phyloP scores from a whole-genome alignment of 116 monocot species.

The Trichopus zeylanicus region DNA sequence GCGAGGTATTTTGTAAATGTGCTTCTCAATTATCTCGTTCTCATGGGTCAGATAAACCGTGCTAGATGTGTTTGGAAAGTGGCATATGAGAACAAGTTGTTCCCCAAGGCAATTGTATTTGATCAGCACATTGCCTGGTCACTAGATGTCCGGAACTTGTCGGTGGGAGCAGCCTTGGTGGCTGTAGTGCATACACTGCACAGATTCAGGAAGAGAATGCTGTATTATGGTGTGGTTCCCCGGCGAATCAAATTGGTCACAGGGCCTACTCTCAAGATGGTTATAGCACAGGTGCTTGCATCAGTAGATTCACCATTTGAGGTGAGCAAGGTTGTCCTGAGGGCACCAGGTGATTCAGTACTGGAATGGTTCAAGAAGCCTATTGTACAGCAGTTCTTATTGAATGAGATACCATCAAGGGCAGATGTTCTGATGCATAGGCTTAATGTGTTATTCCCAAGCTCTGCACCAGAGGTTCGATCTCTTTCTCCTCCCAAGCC shows the following conservation, averaged over 20 bases:
- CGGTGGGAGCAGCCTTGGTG: slow-evolving; percentile 83
- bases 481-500: slow-evolving; percentile 33
- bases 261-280: slow-evolving; percentile 80
- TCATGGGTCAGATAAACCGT: slow-evolving; percentile 95
- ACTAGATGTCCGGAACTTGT: slow-evolving; percentile 74
- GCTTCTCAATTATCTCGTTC: slow-evolving; percentile 79
- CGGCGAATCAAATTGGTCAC: slow-evolving; percentile 88
- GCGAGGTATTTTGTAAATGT: slow-evolving; percentile 90
- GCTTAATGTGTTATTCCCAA: slow-evolving; percentile 69
- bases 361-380: slow-evolving; percentile 84
- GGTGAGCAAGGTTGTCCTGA: slow-evolving; percentile 75
- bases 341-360: slow-evolving; percentile 65
- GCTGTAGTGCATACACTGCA: slow-evolving; percentile 92
- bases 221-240: slow-evolving; percentile 94
- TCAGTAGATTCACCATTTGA: slow-evolving; percentile 82
- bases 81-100: slow-evolving; percentile 91
- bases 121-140: slow-evolving; percentile 99
- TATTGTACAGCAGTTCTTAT: slow-evolving; percentile 78
- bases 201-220: slow-evolving; percentile 93
- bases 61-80: slow-evolving; percentile 98
- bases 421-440: slow-evolving; percentile 70
- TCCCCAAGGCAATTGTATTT: slow-evolving; percentile 96
- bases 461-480: slow-evolving; percentile 63
- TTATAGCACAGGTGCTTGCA: slow-evolving; percentile 66
- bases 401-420: slow-evolving; percentile 74